Percentiles rank a stretch among this genome's conserved stretches.
These are phyloP conservation scores for Boletellus ananiceps DNA, from an alignment of 768 basidiomycete species.

Conservation along the genomic window DNA sequence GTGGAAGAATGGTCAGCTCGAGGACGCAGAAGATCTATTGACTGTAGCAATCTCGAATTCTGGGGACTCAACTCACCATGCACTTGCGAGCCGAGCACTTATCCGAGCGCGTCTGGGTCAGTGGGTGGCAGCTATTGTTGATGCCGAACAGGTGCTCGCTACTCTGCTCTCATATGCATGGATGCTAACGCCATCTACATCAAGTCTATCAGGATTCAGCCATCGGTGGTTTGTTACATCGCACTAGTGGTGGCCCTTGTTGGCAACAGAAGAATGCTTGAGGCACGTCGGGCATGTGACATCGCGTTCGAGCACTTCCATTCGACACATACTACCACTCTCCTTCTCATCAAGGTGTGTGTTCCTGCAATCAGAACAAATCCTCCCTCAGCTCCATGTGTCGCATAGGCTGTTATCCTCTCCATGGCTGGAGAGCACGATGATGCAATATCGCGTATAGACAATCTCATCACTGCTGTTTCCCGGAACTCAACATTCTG, in stretches of 20 bases:
- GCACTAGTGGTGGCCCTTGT: slow-evolving; percentile 1
- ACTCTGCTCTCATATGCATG: neutral
- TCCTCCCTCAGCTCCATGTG: neutral
- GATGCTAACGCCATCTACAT: neutral
- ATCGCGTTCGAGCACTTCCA: neutral
- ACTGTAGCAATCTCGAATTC: neutral
- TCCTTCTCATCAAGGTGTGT: slow-evolving; percentile 4
- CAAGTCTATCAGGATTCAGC: slow-evolving; percentile 1
- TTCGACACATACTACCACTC: neutral
- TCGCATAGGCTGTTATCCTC: neutral
- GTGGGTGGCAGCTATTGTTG: neutral
- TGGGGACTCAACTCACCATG: neutral
- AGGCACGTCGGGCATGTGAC: neutral
- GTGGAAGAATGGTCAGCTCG: neutral
- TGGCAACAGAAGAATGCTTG: neutral
- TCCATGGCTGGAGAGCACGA: neutral
- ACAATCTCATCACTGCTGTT: neutral
- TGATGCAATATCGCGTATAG: slow-evolving; percentile 2
- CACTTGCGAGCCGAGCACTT: slow-evolving; percentile 7
- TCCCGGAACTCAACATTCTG: too few species aligned
- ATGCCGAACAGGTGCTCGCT: slow-evolving; percentile 4
- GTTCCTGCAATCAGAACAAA: too few species aligned
- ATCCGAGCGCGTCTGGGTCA: neutral
- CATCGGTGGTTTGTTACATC: slow-evolving; percentile 1
- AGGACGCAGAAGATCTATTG: neutral